Base-by-base conservation (phyloP, 1,284 basidiomycete species). In the Ustilago tritici region DNA sequence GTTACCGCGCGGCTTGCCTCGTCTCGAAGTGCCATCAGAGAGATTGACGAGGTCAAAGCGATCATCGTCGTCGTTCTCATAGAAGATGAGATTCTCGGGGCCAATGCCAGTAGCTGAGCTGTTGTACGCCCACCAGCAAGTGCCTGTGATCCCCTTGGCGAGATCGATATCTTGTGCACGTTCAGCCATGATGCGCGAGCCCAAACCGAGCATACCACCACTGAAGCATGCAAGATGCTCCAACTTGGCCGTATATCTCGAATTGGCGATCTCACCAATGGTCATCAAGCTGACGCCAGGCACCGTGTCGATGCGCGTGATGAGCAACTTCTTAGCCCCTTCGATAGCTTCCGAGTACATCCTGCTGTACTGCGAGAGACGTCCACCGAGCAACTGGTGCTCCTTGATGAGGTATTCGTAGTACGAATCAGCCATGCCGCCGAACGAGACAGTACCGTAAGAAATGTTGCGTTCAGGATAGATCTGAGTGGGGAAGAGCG, bases 331-430 rank as follows among this genome's bases (percentile, higher is more conserved):
- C 47, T 86, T 82, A 7, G 88, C 88, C 3, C 80, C 85, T 43
- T 89, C 88, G 40, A 89, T 87, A 3, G 88, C 87, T 2, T 80
- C 81, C 9, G 80, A 80, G 79, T 89, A 90, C 84, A 90, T 87
- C 11, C 86, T 80, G 36, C 82, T 81, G 83, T 89, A 90, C 63
- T 88, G 87, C 40, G 85, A 74, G 0, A 87, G 81, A 4, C 81
- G 81, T 7, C 86, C 87, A 34, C 87, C 88, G 3, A 89, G 83
- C 4, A 89, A 85, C 73, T 89, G 88, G 79, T 88, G 87, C 76
- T 87, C 86, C 81, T 89, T 89, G 87, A 89, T 87, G 23, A 90
- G 84, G 79, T 90, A 90, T 77, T 90, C 89, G 81, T 89, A 90
- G 82, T 89, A 90, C 59, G 81, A 82, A 56, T 88, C 87, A 14